Conservation (phyloP, 2,329 filamentous ascomycete genomes). For the Fusarium sp. region DNA sequence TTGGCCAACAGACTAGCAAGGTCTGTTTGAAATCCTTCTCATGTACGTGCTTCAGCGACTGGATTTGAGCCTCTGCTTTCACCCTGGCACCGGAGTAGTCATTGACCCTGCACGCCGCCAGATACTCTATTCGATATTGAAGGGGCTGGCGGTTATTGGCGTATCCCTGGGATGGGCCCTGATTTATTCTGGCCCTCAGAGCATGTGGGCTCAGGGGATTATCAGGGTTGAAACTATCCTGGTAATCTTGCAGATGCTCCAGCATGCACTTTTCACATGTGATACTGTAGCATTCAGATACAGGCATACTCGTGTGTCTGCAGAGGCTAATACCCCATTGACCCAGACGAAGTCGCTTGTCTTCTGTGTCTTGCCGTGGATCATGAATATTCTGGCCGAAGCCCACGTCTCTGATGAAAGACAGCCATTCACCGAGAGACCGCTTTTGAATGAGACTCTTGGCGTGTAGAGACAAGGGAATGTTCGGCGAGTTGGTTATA, state of each 20-base stretch:
- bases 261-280: background rate
- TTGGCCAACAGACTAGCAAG: background rate
- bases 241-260: background rate
- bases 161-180: background rate
- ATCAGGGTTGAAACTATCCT: background rate
- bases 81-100: background rate
- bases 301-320: background rate
- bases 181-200: background rate
- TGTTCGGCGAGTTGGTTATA: background rate
- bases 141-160: background rate
- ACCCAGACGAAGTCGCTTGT: background rate
- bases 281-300: background rate
- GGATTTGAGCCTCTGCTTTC: background rate
- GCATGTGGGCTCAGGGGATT: too few species aligned
- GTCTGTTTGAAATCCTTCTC: background rate
- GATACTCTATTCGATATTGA: background rate
- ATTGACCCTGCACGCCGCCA: background rate
- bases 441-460: background rate
- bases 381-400: background rate
- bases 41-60: background rate
- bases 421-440: background rate
- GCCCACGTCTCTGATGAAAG: slow-evolving; percentile 1
- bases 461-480: background rate
- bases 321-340: background rate
- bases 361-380: background rate